These are phyloP conservation scores for Penicillium palitans DNA, from an alignment of 2,329 filamentous ascomycete genomes.

Conservation along the genomic window DNA sequence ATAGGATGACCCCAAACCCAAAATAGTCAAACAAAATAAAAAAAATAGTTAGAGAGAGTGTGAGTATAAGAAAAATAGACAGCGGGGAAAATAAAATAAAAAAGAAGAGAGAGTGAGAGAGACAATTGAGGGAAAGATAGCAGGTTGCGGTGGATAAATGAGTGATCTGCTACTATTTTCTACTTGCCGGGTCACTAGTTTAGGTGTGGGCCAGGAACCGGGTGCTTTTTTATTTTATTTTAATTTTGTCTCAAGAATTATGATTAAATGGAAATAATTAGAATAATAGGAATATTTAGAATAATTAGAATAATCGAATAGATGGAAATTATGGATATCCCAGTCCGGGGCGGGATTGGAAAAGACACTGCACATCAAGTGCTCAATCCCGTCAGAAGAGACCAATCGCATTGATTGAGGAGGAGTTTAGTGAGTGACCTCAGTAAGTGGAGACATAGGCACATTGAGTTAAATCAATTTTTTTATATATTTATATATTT, in stretches of 20 bases:
- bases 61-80: slow-evolving; percentile 16
- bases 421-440: background rate
- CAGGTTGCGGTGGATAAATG: slow-evolving; percentile 38
- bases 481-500: background rate
- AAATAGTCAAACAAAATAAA: slow-evolving; percentile 30
- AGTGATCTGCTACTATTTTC: slow-evolving; percentile 40
- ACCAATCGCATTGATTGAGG: slow-evolving; percentile 9
- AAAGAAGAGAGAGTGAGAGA: slow-evolving; percentile 33
- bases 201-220: slow-evolving; percentile 25
- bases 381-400: slow-evolving; percentile 5
- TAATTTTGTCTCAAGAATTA: slow-evolving; percentile 2
- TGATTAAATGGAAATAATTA: background rate
- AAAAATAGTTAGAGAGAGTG: slow-evolving; percentile 28
- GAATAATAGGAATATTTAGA: background rate
- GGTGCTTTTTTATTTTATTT: slow-evolving; percentile 1
- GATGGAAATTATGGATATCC: background rate
- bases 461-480: background rate
- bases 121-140: slow-evolving; percentile 20
- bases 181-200: slow-evolving; percentile 33
- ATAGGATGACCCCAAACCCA: slow-evolving; percentile 31
- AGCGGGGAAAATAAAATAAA: slow-evolving; percentile 27
- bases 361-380: slow-evolving; percentile 11
- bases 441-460: background rate
- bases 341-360: slow-evolving; percentile 24
- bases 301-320: background rate